phyloP scores from a whole-genome alignment of 2,329 filamentous ascomycete species.

The Knoxdaviesia proteae region DNA sequence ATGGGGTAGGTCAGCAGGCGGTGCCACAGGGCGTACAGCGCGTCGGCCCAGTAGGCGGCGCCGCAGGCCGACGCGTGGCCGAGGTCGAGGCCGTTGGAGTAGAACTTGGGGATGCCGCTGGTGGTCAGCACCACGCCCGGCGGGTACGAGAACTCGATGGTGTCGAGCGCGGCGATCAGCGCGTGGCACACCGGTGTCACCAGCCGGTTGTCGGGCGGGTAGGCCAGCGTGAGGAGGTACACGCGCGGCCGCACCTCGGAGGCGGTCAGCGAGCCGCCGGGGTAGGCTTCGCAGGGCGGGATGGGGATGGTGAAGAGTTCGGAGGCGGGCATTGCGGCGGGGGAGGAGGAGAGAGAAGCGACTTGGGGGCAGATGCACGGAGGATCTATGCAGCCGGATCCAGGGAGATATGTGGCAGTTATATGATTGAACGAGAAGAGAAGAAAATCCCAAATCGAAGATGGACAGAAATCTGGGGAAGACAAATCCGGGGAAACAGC shows the following conservation, averaged over 20 bases:
- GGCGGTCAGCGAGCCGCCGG: conserved; percentile 38
- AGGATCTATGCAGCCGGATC: no score
- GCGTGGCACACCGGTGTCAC: conserved; percentile 46
- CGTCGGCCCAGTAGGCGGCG: conserved; percentile 36
- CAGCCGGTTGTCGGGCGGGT: conserved; percentile 57
- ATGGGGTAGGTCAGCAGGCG: conserved; percentile 37
- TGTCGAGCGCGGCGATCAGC: conserved; percentile 50
- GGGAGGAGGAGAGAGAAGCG: neutral
- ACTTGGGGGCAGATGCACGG: no score
- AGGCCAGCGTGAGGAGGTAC: conserved; percentile 54
- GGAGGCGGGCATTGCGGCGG: conserved; percentile 1
- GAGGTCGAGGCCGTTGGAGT: conserved; percentile 65
- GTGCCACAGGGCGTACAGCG: conserved; percentile 3
- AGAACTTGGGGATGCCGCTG: conserved; percentile 57
- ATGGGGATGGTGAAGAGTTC: conserved; percentile 39
- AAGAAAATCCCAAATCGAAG: no score
- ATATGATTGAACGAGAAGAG: no score
- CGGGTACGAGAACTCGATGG: conserved; percentile 41
- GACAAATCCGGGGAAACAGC: no score
- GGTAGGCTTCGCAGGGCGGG: conserved; percentile 18
- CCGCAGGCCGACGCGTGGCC: conserved; percentile 38
- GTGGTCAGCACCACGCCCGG: conserved; percentile 64
- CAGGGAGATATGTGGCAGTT: no score
- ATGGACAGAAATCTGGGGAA: no score
- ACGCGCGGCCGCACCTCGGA: conserved; percentile 37